Evolutionary conservation across 805 yeast species (phyloP), one percentile per base, ranked within the genome.

Genomic region (Candida pini): DNA sequence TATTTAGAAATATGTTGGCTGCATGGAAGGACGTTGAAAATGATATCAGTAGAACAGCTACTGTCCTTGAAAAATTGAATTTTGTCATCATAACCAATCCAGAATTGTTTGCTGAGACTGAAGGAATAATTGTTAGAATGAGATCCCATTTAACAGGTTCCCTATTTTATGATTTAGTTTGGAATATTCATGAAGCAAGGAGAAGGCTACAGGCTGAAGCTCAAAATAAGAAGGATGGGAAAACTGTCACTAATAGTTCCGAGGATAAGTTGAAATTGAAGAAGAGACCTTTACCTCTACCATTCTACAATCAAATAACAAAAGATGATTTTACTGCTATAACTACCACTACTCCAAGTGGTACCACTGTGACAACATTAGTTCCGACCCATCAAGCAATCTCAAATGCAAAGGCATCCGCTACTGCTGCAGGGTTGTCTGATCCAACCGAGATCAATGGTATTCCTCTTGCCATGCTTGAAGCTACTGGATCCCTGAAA

Each of bases 131-230:
- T 31, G 73, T 84, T 3, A 69, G 89, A 39, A 89, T 89, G 94
- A 71, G 97, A 50, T 85, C 95, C 0, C 97, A 89, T 58, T 66
- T 89, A 47, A 83, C 96, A 0, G 95, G 92, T 1, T 87, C 96
- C 0, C 60, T 89, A 34, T 89, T 89, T 49, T 89, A 89, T 54
- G 97, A 89, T 58, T 67, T 89, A 34, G 90, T 89, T 9, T 88
- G 95, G 88, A 83, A 95, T 56, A 81, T 89, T 31, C 97, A 89
- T 58, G 97, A 89, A 53, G 96, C 96, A 1, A 69, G 95, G 54
- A 68, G 96, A 54, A 66, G 95, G 35, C 69, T 73, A 24, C 49
- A 69, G 31, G 73, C 68, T 39, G 58, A 56, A 28, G 31, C 42
- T 16, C 54, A 38, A 31, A 44, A 33, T 12, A 64, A 66, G 20